Percentiles rank a stretch among this genome's conserved stretches.
These are phyloP conservation scores for Phytopythium litorale DNA, from an alignment of 352 stramenopile species.

Conservation along the genomic window DNA sequence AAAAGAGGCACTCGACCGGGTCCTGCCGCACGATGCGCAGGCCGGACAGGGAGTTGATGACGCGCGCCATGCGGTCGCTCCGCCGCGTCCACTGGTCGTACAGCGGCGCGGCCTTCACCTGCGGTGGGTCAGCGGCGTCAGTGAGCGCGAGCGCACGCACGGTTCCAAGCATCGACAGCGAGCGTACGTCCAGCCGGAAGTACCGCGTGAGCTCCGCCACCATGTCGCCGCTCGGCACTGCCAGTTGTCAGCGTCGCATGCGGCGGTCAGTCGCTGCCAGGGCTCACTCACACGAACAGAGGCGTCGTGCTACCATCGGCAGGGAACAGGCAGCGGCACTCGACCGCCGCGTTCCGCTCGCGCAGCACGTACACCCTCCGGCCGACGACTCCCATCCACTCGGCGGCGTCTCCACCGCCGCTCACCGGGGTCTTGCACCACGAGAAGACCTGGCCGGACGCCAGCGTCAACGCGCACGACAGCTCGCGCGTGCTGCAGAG, in stretches of 20 bases:
- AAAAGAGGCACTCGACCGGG: conserved; percentile 95
- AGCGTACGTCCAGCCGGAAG: conserved; percentile 83
- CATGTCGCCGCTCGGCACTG: conserved; percentile 38
- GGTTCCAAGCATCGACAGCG: not conserved
- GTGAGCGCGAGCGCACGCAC: not conserved
- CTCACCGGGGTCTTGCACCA: conserved; percentile 20
- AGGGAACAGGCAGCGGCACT: conserved; percentile 62
- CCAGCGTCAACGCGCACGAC: conserved; percentile 40
- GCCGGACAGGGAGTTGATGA: conserved; percentile 80
- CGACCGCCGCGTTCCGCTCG: conserved; percentile 31
- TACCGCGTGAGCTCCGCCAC: conserved; percentile 69
- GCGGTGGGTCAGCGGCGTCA: not conserved
- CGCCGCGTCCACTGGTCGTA: conserved; percentile 81
- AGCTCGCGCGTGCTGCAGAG: conserved; percentile 40
- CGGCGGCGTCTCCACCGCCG: conserved; percentile 7
- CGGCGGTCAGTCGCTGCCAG: not conserved
- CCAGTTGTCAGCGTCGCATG: not conserved
- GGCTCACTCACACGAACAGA: not conserved
- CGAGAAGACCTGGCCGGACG: conserved; percentile 50
- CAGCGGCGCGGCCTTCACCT: conserved; percentile 31
- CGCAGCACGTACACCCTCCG: conserved; percentile 42
- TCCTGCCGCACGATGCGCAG: conserved; percentile 93
- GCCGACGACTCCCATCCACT: conserved; percentile 56
- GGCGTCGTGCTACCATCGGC: conserved; percentile 30
- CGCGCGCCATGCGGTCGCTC: conserved; percentile 54